Base-by-base conservation (phyloP, 306 rosid genomes). In the Quercus wislizeni region DNA sequence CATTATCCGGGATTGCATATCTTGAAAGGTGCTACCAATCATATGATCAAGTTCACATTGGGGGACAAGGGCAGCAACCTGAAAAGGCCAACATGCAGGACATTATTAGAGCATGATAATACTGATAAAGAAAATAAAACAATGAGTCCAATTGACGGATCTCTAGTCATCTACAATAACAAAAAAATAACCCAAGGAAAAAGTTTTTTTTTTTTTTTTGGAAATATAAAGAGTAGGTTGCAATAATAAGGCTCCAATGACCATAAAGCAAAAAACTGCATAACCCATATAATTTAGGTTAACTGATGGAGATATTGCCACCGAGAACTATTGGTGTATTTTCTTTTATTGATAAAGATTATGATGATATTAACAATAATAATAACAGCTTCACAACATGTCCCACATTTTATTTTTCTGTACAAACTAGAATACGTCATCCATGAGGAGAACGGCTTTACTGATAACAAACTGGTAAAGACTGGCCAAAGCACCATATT, bases 11-110 rank as follows among this genome's bases (percentile, higher is more conserved):
- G 94, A 83, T 78, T 86, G 97, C 12, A 57, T 72, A 81, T 90
- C 92, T 78, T 46, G 65, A 28, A n/a, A 58, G 19, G 79, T 74
- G 74, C 76, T 72, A 75, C 87, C 87, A 41, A 87, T 85, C 78
- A 76, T 35, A 54, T 80, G 88, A 84, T 88, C 94, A 75, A 94
- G 86, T 79, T 94, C 98, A 10, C 81, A 71, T 77, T 91, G 85
- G 9, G 98, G 98, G 74, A 92, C 85, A 43, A 91, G 97, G 79
- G 99, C 97, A 68, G 97, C 99, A 55, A 92, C 99, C 99, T 94
- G 91, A 76, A 58, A 68, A 68, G 43, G n/a, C 52, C 43, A 76
- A 55, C 20, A 20, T n/a, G 35, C 55, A 59, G 27, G 59, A 76
- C 17, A 55, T 5, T 69, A 41, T 71, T 57, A 63, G 21, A 41